These are phyloP conservation scores for Leptodermis oblonga DNA, from an alignment of 257 asterid species.

Conservation along the genomic window DNA sequence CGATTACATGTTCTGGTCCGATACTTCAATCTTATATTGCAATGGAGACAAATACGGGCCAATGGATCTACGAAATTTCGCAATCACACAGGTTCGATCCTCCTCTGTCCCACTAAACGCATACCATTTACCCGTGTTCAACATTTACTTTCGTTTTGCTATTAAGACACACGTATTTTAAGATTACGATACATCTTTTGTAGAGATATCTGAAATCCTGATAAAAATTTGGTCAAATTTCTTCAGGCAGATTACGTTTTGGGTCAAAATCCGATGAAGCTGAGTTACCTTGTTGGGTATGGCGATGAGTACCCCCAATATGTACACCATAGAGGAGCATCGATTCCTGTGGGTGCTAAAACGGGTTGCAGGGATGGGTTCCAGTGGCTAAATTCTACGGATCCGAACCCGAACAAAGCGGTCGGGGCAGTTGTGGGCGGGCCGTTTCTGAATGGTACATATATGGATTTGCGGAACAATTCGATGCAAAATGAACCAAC, in stretches of 20 bases:
- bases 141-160: too few species aligned
- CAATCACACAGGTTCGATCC: constrained; percentile 41
- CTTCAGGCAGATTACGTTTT: constrained; percentile 43
- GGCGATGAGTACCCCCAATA: constrained; percentile 45
- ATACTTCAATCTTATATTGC: constrained; percentile 42
- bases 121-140: too few species aligned
- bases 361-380: constrained; percentile 59
- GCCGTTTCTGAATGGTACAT: constrained; percentile 49
- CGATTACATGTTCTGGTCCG: constrained; percentile 58
- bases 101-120: too few species aligned
- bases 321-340: constrained; percentile 63
- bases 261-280: constrained; percentile 47
- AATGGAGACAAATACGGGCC: constrained; percentile 37
- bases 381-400: constrained; percentile 45
- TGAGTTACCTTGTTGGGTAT: constrained; percentile 55
- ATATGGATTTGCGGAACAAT: constrained; percentile 42
- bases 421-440: constrained; percentile 67
- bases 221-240: too few species aligned
- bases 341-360: constrained; percentile 39
- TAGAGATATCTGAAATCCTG: too few species aligned
- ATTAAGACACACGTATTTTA: too few species aligned
- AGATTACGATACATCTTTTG: too few species aligned
- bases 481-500: constrained; percentile 49
- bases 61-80: constrained; percentile 39
- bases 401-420: constrained; percentile 51